Conservation (phyloP, 2,329 filamentous ascomycete genomes). For the Paecilomyces sp. region DNA sequence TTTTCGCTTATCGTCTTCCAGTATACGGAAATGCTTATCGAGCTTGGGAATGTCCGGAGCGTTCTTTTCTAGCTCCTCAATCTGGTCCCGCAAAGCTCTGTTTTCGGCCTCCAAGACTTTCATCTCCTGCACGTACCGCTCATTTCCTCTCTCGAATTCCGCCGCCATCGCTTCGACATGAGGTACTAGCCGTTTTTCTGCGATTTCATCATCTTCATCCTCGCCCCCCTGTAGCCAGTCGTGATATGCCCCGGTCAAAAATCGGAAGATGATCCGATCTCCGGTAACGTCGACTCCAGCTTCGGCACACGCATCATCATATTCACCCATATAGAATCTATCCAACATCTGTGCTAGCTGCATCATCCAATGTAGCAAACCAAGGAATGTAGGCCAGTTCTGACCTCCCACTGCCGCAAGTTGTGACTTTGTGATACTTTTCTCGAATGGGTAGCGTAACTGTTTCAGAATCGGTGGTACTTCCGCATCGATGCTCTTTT, state of each 20-base stretch:
- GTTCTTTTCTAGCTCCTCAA: slow-evolving; percentile 81
- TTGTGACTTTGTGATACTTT: slow-evolving; percentile 92
- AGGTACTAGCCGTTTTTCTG: slow-evolving; percentile 68
- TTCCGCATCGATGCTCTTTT: slow-evolving; percentile 91
- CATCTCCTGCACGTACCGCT: slow-evolving; percentile 76
- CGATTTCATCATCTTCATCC: slow-evolving; percentile 78
- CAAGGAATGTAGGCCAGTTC: slow-evolving; percentile 94
- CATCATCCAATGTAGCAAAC: slow-evolving; percentile 98
- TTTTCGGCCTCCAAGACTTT: slow-evolving; percentile 83
- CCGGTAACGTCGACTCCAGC: slow-evolving; percentile 79
- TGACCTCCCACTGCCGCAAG: slow-evolving; percentile 91
- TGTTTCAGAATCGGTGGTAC: slow-evolving; percentile 90
- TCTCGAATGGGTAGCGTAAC: slow-evolving; percentile 88
- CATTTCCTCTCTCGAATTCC: slow-evolving; percentile 79
- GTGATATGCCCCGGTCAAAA: slow-evolving; percentile 80
- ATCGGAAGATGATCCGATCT: slow-evolving; percentile 91
- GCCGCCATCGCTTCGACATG: slow-evolving; percentile 82
- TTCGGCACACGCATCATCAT: slow-evolving; percentile 85
- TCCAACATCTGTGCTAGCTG: slow-evolving; percentile 92
- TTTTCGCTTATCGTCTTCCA: slow-evolving; percentile 90
- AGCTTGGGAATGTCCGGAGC: slow-evolving; percentile 76
- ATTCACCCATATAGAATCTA: slow-evolving; percentile 66
- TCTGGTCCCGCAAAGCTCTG: slow-evolving; percentile 70
- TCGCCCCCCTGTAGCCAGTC: slow-evolving; percentile 93
- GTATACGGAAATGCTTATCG: slow-evolving; percentile 83